A percentile compares a stretch with the other conserved stretches of the same genome.
Conservation (phyloP, 805 yeast species). For the Brettanomyces naardenensis region DNA sequence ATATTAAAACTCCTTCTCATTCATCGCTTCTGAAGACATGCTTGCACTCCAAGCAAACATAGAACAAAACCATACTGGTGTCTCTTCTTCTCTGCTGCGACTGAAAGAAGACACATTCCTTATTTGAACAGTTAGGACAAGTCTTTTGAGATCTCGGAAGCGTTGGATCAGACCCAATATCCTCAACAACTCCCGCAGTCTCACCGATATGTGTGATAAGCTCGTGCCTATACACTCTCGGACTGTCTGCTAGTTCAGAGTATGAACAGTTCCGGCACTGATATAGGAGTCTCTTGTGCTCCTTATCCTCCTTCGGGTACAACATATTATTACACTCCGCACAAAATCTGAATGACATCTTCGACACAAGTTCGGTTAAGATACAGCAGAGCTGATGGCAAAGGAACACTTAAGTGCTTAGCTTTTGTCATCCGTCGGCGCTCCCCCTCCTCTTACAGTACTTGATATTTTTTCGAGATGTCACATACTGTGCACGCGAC, state of each 20-base stretch:
- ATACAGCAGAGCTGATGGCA: background rate
- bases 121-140: slow-evolving; percentile 82
- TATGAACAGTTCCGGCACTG: slow-evolving; percentile 94
- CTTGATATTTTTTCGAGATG: too few relatives aligned
- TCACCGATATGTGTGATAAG: slow-evolving; percentile 86
- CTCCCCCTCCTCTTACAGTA: too few relatives aligned
- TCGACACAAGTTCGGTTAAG: background rate
- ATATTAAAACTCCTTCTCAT: too few relatives aligned
- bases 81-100: slow-evolving; percentile 92
- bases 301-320: slow-evolving; percentile 93
- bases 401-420: too few relatives aligned
- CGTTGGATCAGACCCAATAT: slow-evolving; percentile 95
- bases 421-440: too few relatives aligned
- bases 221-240: slow-evolving; percentile 88
- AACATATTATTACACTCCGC: slow-evolving; percentile 97
- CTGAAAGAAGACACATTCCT: slow-evolving; percentile 94
- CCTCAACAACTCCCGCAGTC: slow-evolving; percentile 95
- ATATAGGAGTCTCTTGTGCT: slow-evolving; percentile 63
- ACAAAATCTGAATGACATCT: slow-evolving; percentile 80
- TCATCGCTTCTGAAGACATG: slow-evolving; percentile 46
- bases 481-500: too few relatives aligned
- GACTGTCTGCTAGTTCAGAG: slow-evolving; percentile 82
- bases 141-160: slow-evolving; percentile 91
- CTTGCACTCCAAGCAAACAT: slow-evolving; percentile 84
- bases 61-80: slow-evolving; percentile 90